Conservation (phyloP, 306 rosid species). For the Fragaria ananassa region DNA sequence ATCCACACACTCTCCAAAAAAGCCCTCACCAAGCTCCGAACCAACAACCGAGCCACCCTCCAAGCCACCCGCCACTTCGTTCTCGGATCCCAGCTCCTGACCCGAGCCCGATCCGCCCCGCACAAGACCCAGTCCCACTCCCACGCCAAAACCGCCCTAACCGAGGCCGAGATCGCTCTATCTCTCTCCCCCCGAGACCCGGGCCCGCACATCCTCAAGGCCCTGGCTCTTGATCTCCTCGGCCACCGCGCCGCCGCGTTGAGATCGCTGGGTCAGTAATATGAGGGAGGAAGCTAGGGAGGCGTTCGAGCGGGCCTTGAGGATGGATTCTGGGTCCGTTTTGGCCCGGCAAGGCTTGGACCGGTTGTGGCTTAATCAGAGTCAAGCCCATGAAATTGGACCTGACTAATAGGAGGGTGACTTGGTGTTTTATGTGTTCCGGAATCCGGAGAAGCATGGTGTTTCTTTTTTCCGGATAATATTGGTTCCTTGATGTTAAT, state of each 20-base stretch:
- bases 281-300: conserved; percentile 42
- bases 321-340: conserved; percentile 34
- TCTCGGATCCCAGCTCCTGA: conserved; percentile 47
- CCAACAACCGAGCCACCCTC: conserved; percentile 30
- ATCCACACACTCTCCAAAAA: conserved; percentile 29
- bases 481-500: too few relatives aligned
- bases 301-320: conserved; percentile 36
- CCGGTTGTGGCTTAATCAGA: conserved; percentile 15
- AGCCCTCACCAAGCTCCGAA: conserved; percentile 33
- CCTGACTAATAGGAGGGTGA: too few relatives aligned
- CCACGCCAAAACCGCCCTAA: conserved; percentile 54
- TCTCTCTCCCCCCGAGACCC: conserved; percentile 51
- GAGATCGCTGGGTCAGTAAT: conserved; percentile 38
- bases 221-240: conserved; percentile 39
- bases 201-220: conserved; percentile 50
- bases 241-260: conserved; percentile 45
- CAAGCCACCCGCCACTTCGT: conserved; percentile 44
- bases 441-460: neutral
- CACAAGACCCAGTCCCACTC: conserved; percentile 24
- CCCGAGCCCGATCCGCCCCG: conserved; percentile 45
- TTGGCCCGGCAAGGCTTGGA: conserved; percentile 39
- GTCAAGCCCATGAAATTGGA: neutral
- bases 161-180: conserved; percentile 49
- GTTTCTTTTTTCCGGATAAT: neutral
- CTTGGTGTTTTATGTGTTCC: too few relatives aligned